Percentiles rank a stretch among this genome's conserved stretches.
phyloP scores from a whole-genome alignment of 2,329 filamentous ascomycete species.

The Aspergillus sp. region DNA sequence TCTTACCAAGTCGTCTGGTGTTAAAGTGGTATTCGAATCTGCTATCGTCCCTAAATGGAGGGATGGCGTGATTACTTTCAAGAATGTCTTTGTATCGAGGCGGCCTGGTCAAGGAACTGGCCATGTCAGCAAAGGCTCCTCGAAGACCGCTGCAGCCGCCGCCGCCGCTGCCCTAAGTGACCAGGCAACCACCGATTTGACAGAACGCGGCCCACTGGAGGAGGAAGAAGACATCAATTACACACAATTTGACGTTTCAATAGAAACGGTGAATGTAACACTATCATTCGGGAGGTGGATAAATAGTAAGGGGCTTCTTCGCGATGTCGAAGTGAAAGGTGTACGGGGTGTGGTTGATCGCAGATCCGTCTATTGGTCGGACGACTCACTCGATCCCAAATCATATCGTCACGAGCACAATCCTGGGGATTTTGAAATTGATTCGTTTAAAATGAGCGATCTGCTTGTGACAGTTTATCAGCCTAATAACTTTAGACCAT shows the following conservation, averaged over 20 bases:
- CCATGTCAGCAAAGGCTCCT: conserved; percentile 89
- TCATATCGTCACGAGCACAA: conserved; percentile 84
- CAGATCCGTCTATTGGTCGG: conserved; percentile 73
- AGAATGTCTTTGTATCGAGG: conserved; percentile 92
- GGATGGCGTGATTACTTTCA: conserved; percentile 92
- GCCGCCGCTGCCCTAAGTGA: conserved; percentile 64
- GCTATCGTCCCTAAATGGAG: conserved; percentile 96
- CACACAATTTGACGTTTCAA: conserved; percentile 93
- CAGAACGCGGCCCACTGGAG: conserved; percentile 21
- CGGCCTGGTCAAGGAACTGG: conserved; percentile 78
- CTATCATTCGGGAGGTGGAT: conserved; percentile 99
- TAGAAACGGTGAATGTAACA: conserved; percentile 94
- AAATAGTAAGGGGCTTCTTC: conserved; percentile 88
- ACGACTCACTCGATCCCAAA: conserved; percentile 72
- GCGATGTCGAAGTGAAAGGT: conserved; percentile 91
- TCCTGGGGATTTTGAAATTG: conserved; percentile 94
- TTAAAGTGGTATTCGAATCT: conserved; percentile 95
- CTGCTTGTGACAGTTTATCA: conserved; percentile 89
- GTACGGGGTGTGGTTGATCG: conserved; percentile 90
- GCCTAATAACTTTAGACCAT: conserved; percentile 86
- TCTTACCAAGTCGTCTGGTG: conserved; percentile 85
- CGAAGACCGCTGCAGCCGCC: conserved; percentile 76
- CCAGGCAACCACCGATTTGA: conserved; percentile 42
- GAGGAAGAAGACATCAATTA: conserved; percentile 90
- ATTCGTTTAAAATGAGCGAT: conserved; percentile 95